Conservation (phyloP, 257 asterid genomes). For the Plantago major region DNA sequence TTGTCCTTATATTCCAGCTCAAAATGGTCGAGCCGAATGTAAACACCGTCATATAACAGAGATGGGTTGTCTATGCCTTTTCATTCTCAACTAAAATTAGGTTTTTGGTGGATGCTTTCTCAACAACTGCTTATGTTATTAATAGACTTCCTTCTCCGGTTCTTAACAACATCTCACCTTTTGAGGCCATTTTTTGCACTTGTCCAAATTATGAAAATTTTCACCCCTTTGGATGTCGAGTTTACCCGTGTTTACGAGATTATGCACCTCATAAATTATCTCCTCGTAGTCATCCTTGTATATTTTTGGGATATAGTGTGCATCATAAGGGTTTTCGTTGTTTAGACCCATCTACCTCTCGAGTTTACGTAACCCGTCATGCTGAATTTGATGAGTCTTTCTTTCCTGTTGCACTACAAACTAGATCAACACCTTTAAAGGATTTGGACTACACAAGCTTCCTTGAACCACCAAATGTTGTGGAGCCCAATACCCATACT, state of each 20-base stretch:
- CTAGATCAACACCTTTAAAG: no score
- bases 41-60: not conserved
- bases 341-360: not conserved
- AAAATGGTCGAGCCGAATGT: no score
- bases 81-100: not conserved
- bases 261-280: no score
- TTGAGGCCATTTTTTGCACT: not conserved
- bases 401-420: not conserved
- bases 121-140: not conserved
- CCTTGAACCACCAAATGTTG: no score
- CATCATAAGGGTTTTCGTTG: not conserved
- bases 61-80: not conserved
- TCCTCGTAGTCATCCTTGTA: not conserved
- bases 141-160: not conserved
- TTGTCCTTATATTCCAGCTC: no score
- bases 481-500: no score
- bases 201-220: not conserved
- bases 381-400: not conserved
- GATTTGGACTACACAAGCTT: no score
- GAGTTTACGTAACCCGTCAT: not conserved
- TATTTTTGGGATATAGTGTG: no score
- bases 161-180: no score
- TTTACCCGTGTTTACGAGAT: not conserved
- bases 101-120: not conserved
- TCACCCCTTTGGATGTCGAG: slow-evolving; percentile 1